phyloP scores from a whole-genome alignment of 805 yeast species.

The Nakazawaea wickerhamii region DNA sequence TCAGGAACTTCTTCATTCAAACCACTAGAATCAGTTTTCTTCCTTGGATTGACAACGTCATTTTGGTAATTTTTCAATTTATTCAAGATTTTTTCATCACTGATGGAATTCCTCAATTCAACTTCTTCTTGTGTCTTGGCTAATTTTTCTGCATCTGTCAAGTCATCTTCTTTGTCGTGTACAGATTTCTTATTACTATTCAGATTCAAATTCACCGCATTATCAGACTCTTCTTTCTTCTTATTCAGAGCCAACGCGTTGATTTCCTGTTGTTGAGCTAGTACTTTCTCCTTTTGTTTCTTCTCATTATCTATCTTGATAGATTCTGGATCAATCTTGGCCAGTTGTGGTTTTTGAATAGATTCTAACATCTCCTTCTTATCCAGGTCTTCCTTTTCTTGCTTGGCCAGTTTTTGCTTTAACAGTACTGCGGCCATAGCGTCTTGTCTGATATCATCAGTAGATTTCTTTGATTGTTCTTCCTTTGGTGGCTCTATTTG shows the following conservation, averaged over 20 bases:
- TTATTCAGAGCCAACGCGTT: constrained; percentile 3
- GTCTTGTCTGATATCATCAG: constrained; percentile 10
- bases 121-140: constrained; percentile 4
- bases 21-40: neutral
- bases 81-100: constrained; percentile 1
- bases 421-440: constrained; percentile 12
- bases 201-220: constrained; percentile 6
- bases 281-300: constrained; percentile 13
- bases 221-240: constrained; percentile 14
- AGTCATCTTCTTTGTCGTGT: neutral
- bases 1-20: neutral
- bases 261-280: constrained; percentile 15
- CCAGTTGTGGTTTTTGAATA: constrained; percentile 12
- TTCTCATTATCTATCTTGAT: constrained; percentile 10
- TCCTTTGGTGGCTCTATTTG: constrained; percentile 16
- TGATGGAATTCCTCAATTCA: constrained; percentile 5
- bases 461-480: constrained; percentile 12
- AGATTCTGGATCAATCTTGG: constrained; percentile 11
- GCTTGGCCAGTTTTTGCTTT: constrained; percentile 12
- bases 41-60: neutral
- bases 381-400: constrained; percentile 15
- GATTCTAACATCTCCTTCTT: constrained; percentile 15
- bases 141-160: neutral
- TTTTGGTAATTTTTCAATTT: constrained; percentile 2
- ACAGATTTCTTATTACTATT: neutral